Conservation (phyloP, 2,329 filamentous ascomycete species). For the Chalaropsis thielavioides region DNA sequence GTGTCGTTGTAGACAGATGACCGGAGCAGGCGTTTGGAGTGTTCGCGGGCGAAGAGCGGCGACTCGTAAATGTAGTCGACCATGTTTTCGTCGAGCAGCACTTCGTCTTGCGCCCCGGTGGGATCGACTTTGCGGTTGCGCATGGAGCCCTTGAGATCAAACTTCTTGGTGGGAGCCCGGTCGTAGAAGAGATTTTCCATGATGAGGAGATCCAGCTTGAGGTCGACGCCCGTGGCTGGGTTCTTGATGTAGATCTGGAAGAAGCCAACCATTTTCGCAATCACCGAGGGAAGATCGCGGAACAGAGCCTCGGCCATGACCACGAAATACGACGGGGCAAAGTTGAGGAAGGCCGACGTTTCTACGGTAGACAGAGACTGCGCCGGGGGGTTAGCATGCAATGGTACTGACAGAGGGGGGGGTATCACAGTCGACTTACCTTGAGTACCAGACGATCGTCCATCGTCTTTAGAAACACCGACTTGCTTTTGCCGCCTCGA, state of each 20-base stretch:
- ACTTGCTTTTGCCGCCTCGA: constrained; percentile 95
- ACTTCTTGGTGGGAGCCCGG: constrained; percentile 72
- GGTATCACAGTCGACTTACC: constrained; percentile 22
- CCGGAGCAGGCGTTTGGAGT: constrained; percentile 84
- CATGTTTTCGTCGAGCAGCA: constrained; percentile 94
- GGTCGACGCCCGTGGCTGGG: constrained; percentile 75
- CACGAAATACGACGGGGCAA: constrained; percentile 91
- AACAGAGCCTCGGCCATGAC: constrained; percentile 96
- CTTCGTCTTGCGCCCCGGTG: constrained; percentile 90
- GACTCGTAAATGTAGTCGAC: constrained; percentile 98
- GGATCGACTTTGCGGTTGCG: constrained; percentile 93
- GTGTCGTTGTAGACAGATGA: constrained; percentile 97
- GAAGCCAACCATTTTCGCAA: constrained; percentile 97
- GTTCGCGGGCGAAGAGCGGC: constrained; percentile 85
- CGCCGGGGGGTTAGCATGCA: not conserved
- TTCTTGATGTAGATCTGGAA: constrained; percentile 98
- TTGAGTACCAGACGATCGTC: constrained; percentile 92
- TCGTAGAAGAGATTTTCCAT: constrained; percentile 99
- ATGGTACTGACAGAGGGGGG: not conserved
- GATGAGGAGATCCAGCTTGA: constrained; percentile 83
- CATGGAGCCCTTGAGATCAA: constrained; percentile 97
- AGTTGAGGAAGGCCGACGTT: constrained; percentile 83
- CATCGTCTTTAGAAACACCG: constrained; percentile 88
- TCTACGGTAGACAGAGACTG: constrained; percentile 81
- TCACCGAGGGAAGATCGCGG: constrained; percentile 86